A percentile compares a stretch with the other conserved stretches of the same genome.
phyloP scores from a whole-genome alignment of 1,139 yeast genomes.

The Debaryomyces nepalensis region DNA sequence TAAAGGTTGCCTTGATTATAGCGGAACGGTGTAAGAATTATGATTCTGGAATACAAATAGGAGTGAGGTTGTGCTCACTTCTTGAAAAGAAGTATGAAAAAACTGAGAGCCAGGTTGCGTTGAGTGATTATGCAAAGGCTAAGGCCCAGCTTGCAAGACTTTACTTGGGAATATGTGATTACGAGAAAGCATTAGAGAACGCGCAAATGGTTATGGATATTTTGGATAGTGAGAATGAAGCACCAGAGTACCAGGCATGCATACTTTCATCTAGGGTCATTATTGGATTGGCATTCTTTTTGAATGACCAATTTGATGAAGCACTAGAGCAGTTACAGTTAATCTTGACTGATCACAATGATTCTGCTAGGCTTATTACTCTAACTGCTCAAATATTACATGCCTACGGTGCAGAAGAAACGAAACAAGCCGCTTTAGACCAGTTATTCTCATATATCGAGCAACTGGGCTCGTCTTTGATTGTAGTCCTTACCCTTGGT shows the following conservation, averaged over 20 bases:
- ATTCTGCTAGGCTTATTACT: slow-evolving; percentile 65
- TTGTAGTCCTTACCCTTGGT: slow-evolving; percentile 74
- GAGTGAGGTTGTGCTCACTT: slow-evolving; percentile 49
- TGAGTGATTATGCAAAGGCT: slow-evolving; percentile 58
- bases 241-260: slow-evolving; percentile 19
- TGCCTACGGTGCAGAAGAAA: slow-evolving; percentile 72
- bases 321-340: slow-evolving; percentile 70
- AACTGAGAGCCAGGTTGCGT: slow-evolving; percentile 50
- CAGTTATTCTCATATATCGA: slow-evolving; percentile 68
- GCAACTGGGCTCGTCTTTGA: slow-evolving; percentile 63
- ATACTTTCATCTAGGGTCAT: slow-evolving; percentile 67
- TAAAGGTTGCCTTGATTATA: slow-evolving; percentile 59
- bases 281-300: slow-evolving; percentile 71
- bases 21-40: slow-evolving; percentile 75
- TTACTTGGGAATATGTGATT: slow-evolving; percentile 61
- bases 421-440: slow-evolving; percentile 80
- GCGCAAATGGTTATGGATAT: slow-evolving; percentile 63
- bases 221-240: slow-evolving; percentile 39
- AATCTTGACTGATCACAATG: slow-evolving; percentile 52
- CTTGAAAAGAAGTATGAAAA: slow-evolving; percentile 65
- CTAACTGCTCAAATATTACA: slow-evolving; percentile 79
- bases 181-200: slow-evolving; percentile 60
- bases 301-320: slow-evolving; percentile 60
- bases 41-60: slow-evolving; percentile 53
- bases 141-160: slow-evolving; percentile 75